Conservation (phyloP, 305 asterid species). For the Coffea humblotiana region DNA sequence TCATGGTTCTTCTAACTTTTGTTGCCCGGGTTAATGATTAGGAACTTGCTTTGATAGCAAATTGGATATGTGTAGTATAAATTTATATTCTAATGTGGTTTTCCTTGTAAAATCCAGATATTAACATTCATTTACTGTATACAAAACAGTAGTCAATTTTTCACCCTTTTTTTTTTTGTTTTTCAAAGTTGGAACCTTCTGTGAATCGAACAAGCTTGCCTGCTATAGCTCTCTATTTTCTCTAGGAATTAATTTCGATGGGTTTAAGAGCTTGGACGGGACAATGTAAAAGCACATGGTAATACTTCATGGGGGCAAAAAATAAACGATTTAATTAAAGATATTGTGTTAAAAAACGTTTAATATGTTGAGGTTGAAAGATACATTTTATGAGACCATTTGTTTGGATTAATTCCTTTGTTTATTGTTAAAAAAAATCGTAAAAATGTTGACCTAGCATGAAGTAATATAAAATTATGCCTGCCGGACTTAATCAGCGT, state of each 20-base stretch:
- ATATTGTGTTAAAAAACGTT: too few relatives aligned
- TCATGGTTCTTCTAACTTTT: background rate
- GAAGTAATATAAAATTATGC: too few relatives aligned
- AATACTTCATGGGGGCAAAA: background rate
- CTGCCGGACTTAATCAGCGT: too few relatives aligned
- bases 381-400: slow-evolving; percentile 12
- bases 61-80: background rate
- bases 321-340: background rate
- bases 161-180: background rate
- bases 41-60: background rate
- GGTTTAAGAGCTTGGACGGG: background rate
- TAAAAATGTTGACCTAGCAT: too few relatives aligned
- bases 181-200: background rate
- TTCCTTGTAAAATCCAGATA: background rate
- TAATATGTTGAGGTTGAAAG: background rate
- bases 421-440: too few relatives aligned
- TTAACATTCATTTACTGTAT: background rate
- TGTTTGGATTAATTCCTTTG: background rate
- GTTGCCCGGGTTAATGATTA: background rate
- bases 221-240: background rate
- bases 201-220: background rate
- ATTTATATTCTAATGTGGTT: background rate
- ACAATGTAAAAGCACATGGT: too few relatives aligned
- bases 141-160: background rate
- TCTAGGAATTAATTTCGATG: background rate